Base-by-base conservation (phyloP, 1,139 yeast genomes). In the Spathaspora sp. region DNA sequence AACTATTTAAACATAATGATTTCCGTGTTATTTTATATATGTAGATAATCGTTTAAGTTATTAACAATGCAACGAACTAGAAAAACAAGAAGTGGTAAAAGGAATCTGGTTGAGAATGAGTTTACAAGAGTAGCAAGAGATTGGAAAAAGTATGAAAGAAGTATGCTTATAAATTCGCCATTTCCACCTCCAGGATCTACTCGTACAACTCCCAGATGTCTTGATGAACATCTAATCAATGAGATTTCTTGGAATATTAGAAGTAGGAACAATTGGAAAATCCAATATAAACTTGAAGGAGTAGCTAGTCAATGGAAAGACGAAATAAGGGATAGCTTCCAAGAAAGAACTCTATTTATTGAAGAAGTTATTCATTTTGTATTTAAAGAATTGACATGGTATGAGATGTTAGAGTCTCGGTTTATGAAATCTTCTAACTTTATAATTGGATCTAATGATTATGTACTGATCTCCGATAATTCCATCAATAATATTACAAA, bases 251-350 rank as follows among this genome's bases (percentile, higher is more conserved):
- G 52, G 42, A 42, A 51, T 7, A 64, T 68, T 36, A 55, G 72
- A 24, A 46, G 46, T 10, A 71, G 69, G 47, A 65, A 66, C 1
- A 53, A 65, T 16, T 71, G 76, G 76, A 54, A 60, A 46, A 16
- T 43, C 3, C 70, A 71, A 47, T 65, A 58, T 46, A 62, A 61
- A 39, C 57, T 66, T 42, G 47, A 53, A 1, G 56, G 41, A 1
- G 66, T 71, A 41, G 50, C 53, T 10, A 51, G 40, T 3, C 70
- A 68, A 50, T 71, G 76, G 76, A 57, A 51, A 44, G 34, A 44
- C 1, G 76, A 71, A 50, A 49, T 67, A 9, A 45, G 39, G 24
- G 48, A 42, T 0, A 65, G 60, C 42, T 48, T 54, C 39, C 29
- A 38, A 0, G 55, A 50, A 24, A 50, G 48, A 20, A 53, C 60